Percentiles rank a stretch among this genome's conserved stretches.
phyloP scores from a whole-genome alignment of 2,329 filamentous ascomycete genomes.

The Ophiocordyceps unilateralis region DNA sequence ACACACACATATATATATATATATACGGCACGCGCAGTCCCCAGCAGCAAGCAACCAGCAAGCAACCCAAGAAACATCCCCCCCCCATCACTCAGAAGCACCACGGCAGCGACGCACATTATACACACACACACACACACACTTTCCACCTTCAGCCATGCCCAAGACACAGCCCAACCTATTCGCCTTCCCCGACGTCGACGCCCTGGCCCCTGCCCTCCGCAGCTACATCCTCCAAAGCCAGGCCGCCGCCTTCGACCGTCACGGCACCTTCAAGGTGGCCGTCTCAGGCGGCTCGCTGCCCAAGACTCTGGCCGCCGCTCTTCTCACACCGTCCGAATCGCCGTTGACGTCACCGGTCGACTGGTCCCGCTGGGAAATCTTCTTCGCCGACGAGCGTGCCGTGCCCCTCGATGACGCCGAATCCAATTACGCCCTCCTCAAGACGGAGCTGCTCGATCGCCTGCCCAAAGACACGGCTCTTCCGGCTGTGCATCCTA shows the following conservation, averaged over 20 bases:
- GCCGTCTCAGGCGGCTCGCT: slow-evolving; percentile 89
- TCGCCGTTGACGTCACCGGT: too few species aligned
- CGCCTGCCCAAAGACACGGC: slow-evolving; percentile 54
- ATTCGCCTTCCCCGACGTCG: slow-evolving; percentile 58
- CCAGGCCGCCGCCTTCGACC: slow-evolving; percentile 62
- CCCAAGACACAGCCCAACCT: slow-evolving; percentile 48
- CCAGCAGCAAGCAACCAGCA: too few species aligned
- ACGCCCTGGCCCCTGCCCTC: slow-evolving; percentile 58
- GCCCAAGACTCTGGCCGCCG: slow-evolving; percentile 71
- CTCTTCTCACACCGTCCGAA: slow-evolving; percentile 54
- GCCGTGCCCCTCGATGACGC: slow-evolving; percentile 79
- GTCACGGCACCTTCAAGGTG: slow-evolving; percentile 76
- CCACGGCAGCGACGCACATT: background rate
- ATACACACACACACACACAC: background rate
- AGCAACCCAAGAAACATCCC: background rate
- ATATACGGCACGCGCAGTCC: too few species aligned
- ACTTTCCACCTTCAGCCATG: slow-evolving; percentile 16
- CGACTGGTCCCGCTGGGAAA: slow-evolving; percentile 79
- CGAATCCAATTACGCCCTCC: slow-evolving; percentile 84
- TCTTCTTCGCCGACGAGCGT: slow-evolving; percentile 97
- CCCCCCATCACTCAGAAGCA: background rate
- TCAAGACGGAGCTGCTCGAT: slow-evolving; percentile 76
- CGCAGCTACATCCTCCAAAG: slow-evolving; percentile 67
- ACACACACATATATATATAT: too few species aligned
- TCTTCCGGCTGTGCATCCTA: slow-evolving; percentile 59